These are phyloP conservation scores for Pythium rhizo-oryzae DNA, from an alignment of 352 stramenopile genomes.

Conservation along the genomic window DNA sequence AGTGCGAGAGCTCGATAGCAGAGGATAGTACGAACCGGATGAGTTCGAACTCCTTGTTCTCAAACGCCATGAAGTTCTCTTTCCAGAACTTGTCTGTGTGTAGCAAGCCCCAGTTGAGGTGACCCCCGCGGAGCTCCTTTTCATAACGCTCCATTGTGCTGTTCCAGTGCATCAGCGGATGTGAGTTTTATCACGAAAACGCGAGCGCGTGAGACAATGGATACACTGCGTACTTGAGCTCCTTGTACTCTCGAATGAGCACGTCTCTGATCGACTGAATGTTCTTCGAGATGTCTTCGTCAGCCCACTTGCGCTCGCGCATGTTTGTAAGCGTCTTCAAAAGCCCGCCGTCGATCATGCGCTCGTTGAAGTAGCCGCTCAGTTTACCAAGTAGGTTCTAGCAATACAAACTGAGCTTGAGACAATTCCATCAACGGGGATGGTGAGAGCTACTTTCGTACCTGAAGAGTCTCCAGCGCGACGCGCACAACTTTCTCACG, in stretches of 20 bases:
- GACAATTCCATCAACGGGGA: too few relatives aligned
- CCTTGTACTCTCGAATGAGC: conserved; percentile 87
- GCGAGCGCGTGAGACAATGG: too few relatives aligned
- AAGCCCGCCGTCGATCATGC: conserved; percentile 96
- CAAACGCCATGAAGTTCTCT: conserved; percentile 97
- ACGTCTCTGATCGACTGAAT: conserved; percentile 81
- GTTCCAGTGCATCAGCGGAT: not conserved
- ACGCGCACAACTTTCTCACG: conserved; percentile 98
- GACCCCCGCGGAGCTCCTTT: conserved; percentile 94
- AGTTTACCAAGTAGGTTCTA: conserved; percentile 80
- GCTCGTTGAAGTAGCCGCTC: conserved; percentile 85
- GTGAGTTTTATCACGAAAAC: too few relatives aligned
- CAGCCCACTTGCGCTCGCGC: conserved; percentile 93
- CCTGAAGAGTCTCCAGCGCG: conserved; percentile 91
- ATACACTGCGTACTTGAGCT: conserved; percentile 89
- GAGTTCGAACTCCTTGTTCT: conserved; percentile 96
- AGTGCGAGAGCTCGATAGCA: not conserved
- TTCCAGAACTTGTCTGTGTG: conserved; percentile 99
- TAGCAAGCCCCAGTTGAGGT: conserved; percentile 95
- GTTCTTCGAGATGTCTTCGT: conserved; percentile 93
- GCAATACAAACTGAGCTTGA: too few relatives aligned
- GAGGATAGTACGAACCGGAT: conserved; percentile 56
- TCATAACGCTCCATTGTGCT: conserved; percentile 97
- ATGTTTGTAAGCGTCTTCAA: conserved; percentile 96
- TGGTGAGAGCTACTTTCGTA: conserved; percentile 22